Conservation (phyloP, 495 filamentous ascomycete species). For the Penicillium robsamsonii region DNA sequence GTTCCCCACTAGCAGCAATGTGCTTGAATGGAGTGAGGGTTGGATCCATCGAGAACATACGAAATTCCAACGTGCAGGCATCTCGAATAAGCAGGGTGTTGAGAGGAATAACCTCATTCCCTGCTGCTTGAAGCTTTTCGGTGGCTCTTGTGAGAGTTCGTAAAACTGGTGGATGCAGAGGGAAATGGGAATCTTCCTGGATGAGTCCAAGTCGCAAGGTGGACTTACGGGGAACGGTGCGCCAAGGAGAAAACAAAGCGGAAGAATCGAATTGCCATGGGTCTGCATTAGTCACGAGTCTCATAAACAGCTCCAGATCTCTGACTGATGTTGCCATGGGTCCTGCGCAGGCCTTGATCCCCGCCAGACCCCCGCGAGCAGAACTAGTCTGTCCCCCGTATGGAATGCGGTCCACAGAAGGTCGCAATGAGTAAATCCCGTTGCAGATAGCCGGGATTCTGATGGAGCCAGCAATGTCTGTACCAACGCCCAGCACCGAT, state of each 20-base stretch:
- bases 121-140: constrained; percentile 9
- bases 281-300: constrained; percentile 3
- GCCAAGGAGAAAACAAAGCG: constrained; percentile 19
- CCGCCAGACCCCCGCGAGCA: constrained; percentile 24
- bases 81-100: constrained; percentile 13
- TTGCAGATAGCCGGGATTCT: constrained; percentile 59
- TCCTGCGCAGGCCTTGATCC: constrained; percentile 35
- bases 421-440: constrained; percentile 42
- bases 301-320: constrained; percentile 52
- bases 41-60: constrained; percentile 25
- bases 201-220: constrained; percentile 15
- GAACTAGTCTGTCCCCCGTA: constrained; percentile 35
- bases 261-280: constrained; percentile 12
- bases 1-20: constrained; percentile 26
- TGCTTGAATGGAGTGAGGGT: constrained; percentile 16
- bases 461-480: constrained; percentile 64
- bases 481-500: constrained; percentile 60
- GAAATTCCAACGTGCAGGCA: constrained; percentile 16
- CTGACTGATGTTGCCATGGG: constrained; percentile 56
- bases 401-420: constrained; percentile 28
- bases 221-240: constrained; percentile 5
- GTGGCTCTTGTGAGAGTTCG: constrained; percentile 13
- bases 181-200: constrained; percentile 18
- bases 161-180: constrained; percentile 21
- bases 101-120: constrained; percentile 17